Conservation (phyloP, 495 filamentous ascomycete species). For the Hypoxylon crocopeplum region DNA sequence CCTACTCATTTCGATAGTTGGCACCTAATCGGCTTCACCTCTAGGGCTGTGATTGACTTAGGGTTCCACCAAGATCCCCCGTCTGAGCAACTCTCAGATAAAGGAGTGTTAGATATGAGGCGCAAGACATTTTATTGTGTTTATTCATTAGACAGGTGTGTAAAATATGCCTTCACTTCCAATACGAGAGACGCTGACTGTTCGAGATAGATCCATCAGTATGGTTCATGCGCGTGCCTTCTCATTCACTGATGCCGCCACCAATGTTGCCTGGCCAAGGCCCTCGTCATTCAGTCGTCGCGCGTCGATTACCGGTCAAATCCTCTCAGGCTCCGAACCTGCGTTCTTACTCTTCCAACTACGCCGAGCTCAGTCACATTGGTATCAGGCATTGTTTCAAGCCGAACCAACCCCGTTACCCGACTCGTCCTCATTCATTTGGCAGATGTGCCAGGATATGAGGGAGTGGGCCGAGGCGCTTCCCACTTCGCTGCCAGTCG, state of each 20-base stretch:
- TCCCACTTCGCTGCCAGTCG: constrained; percentile 61
- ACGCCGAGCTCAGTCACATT: constrained; percentile 76
- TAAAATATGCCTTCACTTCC: not conserved
- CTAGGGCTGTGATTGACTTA: constrained; percentile 82
- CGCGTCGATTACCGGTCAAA: constrained; percentile 45
- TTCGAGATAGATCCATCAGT: constrained; percentile 70
- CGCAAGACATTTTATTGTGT: constrained; percentile 85
- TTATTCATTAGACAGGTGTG: constrained; percentile 84
- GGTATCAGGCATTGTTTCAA: constrained; percentile 84
- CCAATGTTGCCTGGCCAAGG: constrained; percentile 67
- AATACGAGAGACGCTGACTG: constrained; percentile 1
- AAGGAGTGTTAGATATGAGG: constrained; percentile 72
- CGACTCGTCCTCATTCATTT: constrained; percentile 64
- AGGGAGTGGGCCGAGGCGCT: constrained; percentile 70
- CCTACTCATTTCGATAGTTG: constrained; percentile 89
- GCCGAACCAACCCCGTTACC: constrained; percentile 65
- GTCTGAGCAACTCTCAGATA: constrained; percentile 64
- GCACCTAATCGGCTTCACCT: constrained; percentile 87
- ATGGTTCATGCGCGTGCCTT: constrained; percentile 81
- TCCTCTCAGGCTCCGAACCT: constrained; percentile 57
- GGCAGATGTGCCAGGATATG: constrained; percentile 68
- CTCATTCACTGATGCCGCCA: constrained; percentile 90
- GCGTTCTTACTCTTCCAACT: constrained; percentile 74
- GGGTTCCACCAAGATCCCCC: constrained; percentile 89
- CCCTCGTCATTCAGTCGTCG: constrained; percentile 43